Evolutionary conservation across 345 rosid species (phyloP), one percentile per base, ranked within the genome.

Genomic region (Salix caprea): DNA sequence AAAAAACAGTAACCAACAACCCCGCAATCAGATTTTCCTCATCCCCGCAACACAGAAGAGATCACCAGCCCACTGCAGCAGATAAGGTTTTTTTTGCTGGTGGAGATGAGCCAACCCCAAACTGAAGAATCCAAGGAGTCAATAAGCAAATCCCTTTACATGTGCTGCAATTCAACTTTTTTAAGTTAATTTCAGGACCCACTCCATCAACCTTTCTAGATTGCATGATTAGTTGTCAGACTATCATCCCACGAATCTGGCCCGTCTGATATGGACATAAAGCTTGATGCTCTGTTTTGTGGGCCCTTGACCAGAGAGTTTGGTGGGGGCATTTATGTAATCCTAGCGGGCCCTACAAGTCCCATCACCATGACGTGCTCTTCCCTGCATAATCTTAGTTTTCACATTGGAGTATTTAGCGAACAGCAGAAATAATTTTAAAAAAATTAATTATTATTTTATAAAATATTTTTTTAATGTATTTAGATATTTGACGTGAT

Each of bases 71-170:
- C 24, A 23, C 52, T 9, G 32, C 1, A 46, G 30, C 48, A 34
- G n/a, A 46, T 61, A 1, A 32, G 44, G 40, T 8, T 19, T 2
- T 8, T 39, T 3, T 6, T 21, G 56, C 2, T 37, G 56, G 78
- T 81, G 82, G 84, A 69, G 37, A 72, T 52, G 28, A 65, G 67
- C 86, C 82, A 44, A 80, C 42, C 83, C 71, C 70, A 69, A 2
- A 81, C 10, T 14, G 26, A n/a, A 16, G 30, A 67, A 72, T 36
- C 7, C 16, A 44, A 0, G 7, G 46, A 74, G 48, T 28, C 42
- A 10, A 32, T 13, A 21, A 36, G 64, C 15, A 10, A 58, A 58
- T 23, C 28, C 44, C 19, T 67, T 34, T 36, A 18, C 69, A 69
- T 28, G 75, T 65, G 70, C 65, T 13, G 42, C 72, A 58, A 67